These are phyloP conservation scores for Trichoderma harzianum DNA, from an alignment of 2,329 filamentous ascomycete species.

Conservation along the genomic window DNA sequence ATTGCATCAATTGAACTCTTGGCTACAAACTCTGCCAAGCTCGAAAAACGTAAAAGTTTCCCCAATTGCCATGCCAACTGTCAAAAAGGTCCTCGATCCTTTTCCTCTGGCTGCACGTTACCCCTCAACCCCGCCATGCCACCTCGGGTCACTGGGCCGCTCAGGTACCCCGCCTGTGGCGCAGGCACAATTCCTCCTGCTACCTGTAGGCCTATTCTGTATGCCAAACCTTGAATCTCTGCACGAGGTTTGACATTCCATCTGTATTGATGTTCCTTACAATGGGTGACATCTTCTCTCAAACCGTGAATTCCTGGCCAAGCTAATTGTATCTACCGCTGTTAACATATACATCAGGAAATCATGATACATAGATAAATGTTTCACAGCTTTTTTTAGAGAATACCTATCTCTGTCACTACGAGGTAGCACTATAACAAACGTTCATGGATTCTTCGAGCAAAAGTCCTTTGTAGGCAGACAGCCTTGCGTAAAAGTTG, in stretches of 20 bases:
- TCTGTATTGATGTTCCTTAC: background rate
- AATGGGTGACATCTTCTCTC: no score
- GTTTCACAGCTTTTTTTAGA: background rate
- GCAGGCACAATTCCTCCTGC: slow-evolving; percentile 2
- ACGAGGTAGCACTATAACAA: background rate
- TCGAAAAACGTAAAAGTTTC: background rate
- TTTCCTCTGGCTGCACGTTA: background rate
- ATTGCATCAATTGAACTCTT: background rate
- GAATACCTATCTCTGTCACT: background rate
- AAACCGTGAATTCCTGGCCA: background rate
- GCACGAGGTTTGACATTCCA: background rate
- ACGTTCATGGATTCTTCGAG: background rate
- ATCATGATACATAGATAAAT: background rate
- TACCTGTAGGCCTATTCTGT: background rate
- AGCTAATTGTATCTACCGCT: background rate
- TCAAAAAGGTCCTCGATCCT: background rate
- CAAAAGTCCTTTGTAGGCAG: background rate
- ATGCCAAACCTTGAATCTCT: background rate
- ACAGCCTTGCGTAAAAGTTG: background rate
- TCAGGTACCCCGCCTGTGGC: slow-evolving; percentile 19
- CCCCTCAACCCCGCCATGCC: slow-evolving; percentile 20
- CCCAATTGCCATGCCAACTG: background rate
- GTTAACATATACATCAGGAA: background rate
- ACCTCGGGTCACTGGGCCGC: background rate
- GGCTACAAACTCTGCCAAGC: background rate